Base-by-base conservation (phyloP, 805 yeast genomes). In the Sporopachydermia lactativora region DNA sequence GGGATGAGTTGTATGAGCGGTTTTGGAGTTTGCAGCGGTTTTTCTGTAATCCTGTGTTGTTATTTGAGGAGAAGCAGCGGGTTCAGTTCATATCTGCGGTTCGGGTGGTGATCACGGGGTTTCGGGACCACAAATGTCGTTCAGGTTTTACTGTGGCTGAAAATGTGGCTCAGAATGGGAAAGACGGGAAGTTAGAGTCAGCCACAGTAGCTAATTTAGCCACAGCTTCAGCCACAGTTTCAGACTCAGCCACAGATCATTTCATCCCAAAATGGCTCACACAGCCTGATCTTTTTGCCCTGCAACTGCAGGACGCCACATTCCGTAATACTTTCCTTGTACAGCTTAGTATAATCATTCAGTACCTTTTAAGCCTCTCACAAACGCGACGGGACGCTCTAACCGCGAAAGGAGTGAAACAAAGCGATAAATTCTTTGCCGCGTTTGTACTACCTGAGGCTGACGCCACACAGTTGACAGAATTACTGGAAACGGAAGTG, bases 221-320 rank as follows among this genome's bases (percentile, higher is more conserved):
- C n/a, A n/a, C n/a, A n/a, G n/a, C n/a, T n/a, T n/a, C n/a, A n/a
- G n/a, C n/a, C n/a, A n/a, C n/a, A n/a, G n/a, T n/a, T n/a, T n/a
- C n/a, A n/a, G n/a, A n/a, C n/a, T n/a, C n/a, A n/a, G n/a, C n/a
- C n/a, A n/a, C n/a, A n/a, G n/a, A n/a, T n/a, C n/a, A 24, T 24
- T 24, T 24, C 31, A 24, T 24, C 8, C 61, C 64, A 24, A 59
- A 58, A 41, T 58, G 62, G 60, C 50, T 59, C n/a, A 59, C 64
- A 2, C 44, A 52, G 31, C 45, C 45, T 5, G 50, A 51, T 15
- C 43, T 59, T 16, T 58, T 60, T 40, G 54, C 52, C 13, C 45
- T 60, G 4, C 57, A 60, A 39, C 47, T 59, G 3, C 45, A 49
- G 11, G 64, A 59, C 35, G 31, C 47, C 6, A 15, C 49, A n/a